Evolutionary conservation across 2,329 filamentous ascomycete species (phyloP).

Genomic region (Pyrenophora graminea): DNA sequence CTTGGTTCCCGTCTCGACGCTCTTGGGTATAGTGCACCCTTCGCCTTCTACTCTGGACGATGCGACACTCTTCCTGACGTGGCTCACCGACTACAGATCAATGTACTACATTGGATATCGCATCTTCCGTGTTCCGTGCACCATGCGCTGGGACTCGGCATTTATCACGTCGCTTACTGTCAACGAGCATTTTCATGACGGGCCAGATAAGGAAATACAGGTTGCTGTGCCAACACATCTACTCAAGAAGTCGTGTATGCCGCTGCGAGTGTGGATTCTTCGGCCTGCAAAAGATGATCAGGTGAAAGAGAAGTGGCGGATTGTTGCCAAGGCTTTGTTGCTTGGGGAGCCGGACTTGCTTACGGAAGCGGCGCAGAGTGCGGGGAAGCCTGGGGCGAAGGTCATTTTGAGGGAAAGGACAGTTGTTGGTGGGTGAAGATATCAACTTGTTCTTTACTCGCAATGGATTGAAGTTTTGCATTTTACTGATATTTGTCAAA

Average conservation of each 20-base stretch:
- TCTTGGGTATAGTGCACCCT: slow-evolving; percentile 4
- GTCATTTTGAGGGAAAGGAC: neutral
- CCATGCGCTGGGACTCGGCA: neutral
- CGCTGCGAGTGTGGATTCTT: slow-evolving; percentile 12
- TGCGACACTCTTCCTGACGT: slow-evolving; percentile 17
- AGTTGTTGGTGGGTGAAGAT: neutral
- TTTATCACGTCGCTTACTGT: neutral
- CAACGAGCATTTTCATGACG: slow-evolving; percentile 9
- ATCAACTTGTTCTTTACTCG: no score
- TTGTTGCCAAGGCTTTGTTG: slow-evolving; percentile 14
- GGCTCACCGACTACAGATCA: slow-evolving; percentile 17
- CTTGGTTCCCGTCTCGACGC: neutral
- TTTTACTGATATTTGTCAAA: no score
- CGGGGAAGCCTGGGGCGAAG: neutral
- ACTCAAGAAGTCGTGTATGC: slow-evolving; percentile 5
- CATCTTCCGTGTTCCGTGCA: slow-evolving; percentile 1
- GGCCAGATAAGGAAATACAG: slow-evolving; percentile 3
- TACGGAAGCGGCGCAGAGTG: neutral
- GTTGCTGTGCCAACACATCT: slow-evolving; percentile 13
- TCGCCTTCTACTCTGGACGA: slow-evolving; percentile 4
- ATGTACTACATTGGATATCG: slow-evolving; percentile 11
- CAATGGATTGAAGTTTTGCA: no score
- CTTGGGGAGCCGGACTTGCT: slow-evolving; percentile 18
- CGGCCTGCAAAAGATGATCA: neutral
- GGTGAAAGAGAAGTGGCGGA: slow-evolving; percentile 1